Evolutionary conservation across 164 flowering plant species (phyloP).

Genomic region (Warburgia ugandensis): DNA sequence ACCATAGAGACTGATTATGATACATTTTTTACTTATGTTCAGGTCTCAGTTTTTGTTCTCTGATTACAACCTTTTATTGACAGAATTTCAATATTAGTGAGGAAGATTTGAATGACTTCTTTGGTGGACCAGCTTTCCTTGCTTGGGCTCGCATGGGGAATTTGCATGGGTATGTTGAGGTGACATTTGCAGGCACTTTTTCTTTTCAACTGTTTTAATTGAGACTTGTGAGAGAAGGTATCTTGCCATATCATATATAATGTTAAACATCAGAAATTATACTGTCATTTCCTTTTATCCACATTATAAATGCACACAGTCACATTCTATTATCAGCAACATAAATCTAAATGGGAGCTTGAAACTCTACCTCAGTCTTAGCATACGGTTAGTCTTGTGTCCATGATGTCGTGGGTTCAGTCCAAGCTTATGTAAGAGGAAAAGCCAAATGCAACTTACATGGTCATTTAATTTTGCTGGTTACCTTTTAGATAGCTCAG

Average conservation of each 20-base stretch:
- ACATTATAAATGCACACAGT: too few relatives aligned
- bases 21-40: neutral
- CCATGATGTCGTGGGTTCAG: too few relatives aligned
- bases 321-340: too few relatives aligned
- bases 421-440: too few relatives aligned
- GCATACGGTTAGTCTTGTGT: too few relatives aligned
- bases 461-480: too few relatives aligned
- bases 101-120: slow-evolving; percentile 69
- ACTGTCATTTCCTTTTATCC: too few relatives aligned
- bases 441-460: too few relatives aligned
- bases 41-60: neutral
- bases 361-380: too few relatives aligned
- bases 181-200: neutral
- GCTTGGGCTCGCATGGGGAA: slow-evolving; percentile 99
- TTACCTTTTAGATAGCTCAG: too few relatives aligned
- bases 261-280: too few relatives aligned
- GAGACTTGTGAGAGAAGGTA: neutral
- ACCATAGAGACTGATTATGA: neutral
- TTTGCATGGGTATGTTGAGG: slow-evolving; percentile 65
- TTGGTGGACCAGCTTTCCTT: slow-evolving; percentile 98
- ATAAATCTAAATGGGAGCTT: too few relatives aligned
- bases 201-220: neutral
- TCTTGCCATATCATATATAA: neutral
- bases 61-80: slow-evolving; percentile 7
- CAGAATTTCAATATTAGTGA: slow-evolving; percentile 63